These are phyloP conservation scores for Phialophora tarda DNA, from an alignment of 2,329 filamentous ascomycete genomes.

Conservation along the genomic window DNA sequence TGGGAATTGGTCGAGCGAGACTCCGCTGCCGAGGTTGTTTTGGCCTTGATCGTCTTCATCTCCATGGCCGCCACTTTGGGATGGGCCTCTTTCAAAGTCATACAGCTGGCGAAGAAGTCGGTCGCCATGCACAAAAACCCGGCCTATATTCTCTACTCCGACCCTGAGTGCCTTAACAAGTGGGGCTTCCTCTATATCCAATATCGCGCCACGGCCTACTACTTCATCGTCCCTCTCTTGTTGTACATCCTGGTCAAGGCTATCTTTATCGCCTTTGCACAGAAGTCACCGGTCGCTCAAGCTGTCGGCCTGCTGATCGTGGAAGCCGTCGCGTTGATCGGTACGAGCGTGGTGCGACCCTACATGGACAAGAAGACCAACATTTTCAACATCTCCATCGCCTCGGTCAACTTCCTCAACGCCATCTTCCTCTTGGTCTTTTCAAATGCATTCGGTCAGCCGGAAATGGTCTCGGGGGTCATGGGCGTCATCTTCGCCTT, in stretches of 20 bases:
- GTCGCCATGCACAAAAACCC: constrained; percentile 93
- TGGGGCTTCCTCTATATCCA: constrained; percentile 98
- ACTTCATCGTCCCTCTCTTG: constrained; percentile 84
- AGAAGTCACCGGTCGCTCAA: constrained; percentile 72
- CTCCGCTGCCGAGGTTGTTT: constrained; percentile 81
- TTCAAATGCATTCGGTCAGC: constrained; percentile 82
- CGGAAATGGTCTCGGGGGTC: constrained; percentile 80
- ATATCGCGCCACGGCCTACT: constrained; percentile 94
- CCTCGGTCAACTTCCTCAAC: constrained; percentile 87
- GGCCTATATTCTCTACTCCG: constrained; percentile 94
- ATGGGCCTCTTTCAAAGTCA: constrained; percentile 90
- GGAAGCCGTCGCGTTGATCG: constrained; percentile 78
- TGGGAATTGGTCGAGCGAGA: constrained; percentile 91
- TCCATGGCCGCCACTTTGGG: constrained; percentile 76
- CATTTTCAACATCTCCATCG: constrained; percentile 92
- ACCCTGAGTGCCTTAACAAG: constrained; percentile 92
- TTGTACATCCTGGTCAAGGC: constrained; percentile 83
- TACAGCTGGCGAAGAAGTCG: constrained; percentile 84
- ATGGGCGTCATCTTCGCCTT: constrained; percentile 91
- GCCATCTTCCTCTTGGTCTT: constrained; percentile 88
- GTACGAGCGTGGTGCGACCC: constrained; percentile 77
- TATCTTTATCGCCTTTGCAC: constrained; percentile 83
- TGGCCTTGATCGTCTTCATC: constrained; percentile 87
- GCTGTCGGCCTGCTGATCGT: constrained; percentile 82
- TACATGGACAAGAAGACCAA: constrained; percentile 99